phyloP scores from a whole-genome alignment of 495 filamentous ascomycete genomes.

The Podospora anserina region DNA sequence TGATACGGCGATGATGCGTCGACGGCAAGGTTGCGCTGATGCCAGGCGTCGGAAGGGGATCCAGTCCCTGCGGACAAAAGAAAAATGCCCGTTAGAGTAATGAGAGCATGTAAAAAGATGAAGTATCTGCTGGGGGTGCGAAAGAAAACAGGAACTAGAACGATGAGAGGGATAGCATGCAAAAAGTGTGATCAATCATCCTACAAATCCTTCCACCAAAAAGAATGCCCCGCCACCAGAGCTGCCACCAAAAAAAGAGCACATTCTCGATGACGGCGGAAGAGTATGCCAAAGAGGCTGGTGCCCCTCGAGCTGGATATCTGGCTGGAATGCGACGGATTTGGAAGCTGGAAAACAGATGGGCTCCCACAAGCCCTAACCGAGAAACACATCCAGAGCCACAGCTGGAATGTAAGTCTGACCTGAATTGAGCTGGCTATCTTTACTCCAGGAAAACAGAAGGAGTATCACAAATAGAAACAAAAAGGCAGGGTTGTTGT shows the following conservation, averaged over 20 bases:
- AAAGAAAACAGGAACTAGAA: background rate
- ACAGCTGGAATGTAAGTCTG: background rate
- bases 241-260: slow-evolving; percentile 3
- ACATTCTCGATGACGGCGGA: background rate
- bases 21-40: too few species aligned
- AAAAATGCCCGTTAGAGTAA: too few species aligned
- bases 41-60: too few species aligned
- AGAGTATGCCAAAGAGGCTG: background rate
- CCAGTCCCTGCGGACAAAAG: too few species aligned
- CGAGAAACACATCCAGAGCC: background rate
- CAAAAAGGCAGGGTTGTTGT: background rate
- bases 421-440: background rate
- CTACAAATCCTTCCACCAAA: background rate
- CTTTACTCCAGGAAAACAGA: slow-evolving; percentile 4
- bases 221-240: slow-evolving; percentile 16
- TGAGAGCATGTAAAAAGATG: too few species aligned
- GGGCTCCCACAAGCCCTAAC: background rate
- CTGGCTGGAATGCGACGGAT: slow-evolving; percentile 7
- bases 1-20: too few species aligned
- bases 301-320: background rate
- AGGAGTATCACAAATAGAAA: background rate
- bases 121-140: too few species aligned
- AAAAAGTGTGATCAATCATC: background rate
- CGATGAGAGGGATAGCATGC: background rate
- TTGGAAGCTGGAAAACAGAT: slow-evolving; percentile 1